Base-by-base conservation (phyloP, 768 basidiomycete species). In the Myochromella boudieri region DNA sequence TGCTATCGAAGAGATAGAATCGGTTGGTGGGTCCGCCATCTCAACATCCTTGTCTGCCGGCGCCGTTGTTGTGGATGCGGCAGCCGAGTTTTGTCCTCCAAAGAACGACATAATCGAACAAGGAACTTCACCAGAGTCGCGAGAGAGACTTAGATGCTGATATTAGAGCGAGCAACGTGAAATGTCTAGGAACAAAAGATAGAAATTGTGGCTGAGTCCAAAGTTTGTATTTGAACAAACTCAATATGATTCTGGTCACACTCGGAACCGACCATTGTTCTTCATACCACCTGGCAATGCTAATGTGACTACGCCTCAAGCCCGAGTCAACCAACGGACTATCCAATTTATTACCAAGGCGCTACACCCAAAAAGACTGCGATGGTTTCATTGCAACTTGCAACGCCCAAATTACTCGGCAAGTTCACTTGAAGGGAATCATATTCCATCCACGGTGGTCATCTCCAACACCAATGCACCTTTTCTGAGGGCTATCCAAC, bases 1-100 rank as follows among this genome's bases (percentile, higher is more conserved):
- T 1, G 87, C 68, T 41, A 97, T 66, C 2, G 83, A 80, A 2
- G 92, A 95, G 51, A 95, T 89, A 10, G 91, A 91, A 62, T 97
- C 95, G 7, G 80, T 62, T 3, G 92, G 92, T 0, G 90, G 86
- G 48, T 93, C 85, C 5, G 74, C 63, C 38, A 95, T 80, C 56
- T 93, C 91, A 46, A 91, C 71, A 63, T 94, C 91, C 33, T 54
- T 54, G 36, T 54, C 53, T 25, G 49, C 42, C 14, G 46, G 28
- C 18, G 49, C 20, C 20, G 45, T 44, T 34, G 41, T 45, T 21
- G 39, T 50, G 11, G 53, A 37, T 32, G 53, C 49, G 29, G 53
- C 11, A 6, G 49, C 31, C 25, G 53, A 34, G 38, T 27, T 46
- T 34, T 49, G 48, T 25, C 45, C 36, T 46, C 49, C 53, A 29